phyloP scores from a whole-genome alignment of 2,329 filamentous ascomycete species.

The Cladophialophora bantiana region DNA sequence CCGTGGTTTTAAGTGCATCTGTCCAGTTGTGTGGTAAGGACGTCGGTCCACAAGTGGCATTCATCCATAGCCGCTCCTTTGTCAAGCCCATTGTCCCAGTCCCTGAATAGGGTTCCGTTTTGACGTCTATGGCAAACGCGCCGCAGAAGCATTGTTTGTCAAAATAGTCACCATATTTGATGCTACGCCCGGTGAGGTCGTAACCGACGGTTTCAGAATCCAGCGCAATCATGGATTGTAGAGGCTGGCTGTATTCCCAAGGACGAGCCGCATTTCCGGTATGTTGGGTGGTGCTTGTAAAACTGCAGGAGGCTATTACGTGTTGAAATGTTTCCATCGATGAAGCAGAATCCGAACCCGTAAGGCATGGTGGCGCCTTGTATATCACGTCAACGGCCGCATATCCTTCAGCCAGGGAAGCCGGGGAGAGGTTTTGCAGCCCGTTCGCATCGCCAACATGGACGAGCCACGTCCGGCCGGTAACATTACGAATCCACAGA shows the following conservation, averaged over 20 bases:
- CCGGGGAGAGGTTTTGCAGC: constrained; percentile 42
- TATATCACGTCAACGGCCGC: constrained; percentile 37
- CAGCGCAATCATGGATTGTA: constrained; percentile 43
- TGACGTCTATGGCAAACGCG: constrained; percentile 35
- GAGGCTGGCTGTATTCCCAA: constrained; percentile 45
- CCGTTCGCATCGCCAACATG: constrained; percentile 44
- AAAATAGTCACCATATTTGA: constrained; percentile 43
- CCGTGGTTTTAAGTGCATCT: constrained; percentile 41
- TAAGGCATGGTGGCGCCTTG: constrained; percentile 45
- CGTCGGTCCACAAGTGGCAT: constrained; percentile 44
- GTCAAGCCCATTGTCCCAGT: constrained; percentile 40
- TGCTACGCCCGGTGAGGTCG: constrained; percentile 38
- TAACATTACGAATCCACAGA: constrained; percentile 42
- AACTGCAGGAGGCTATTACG: constrained; percentile 44
- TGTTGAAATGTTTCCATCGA: constrained; percentile 43
- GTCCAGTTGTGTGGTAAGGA: constrained; percentile 43
- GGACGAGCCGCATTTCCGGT: constrained; percentile 45
- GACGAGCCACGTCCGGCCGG: constrained; percentile 46
- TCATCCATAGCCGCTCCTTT: constrained; percentile 45
- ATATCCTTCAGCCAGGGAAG: constrained; percentile 42
- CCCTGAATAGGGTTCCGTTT: constrained; percentile 38
- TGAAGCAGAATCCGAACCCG: constrained; percentile 32
- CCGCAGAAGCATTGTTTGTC: constrained; percentile 47
- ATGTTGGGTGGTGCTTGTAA: constrained; percentile 42
- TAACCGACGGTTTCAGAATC: constrained; percentile 47